Conservation (phyloP, 768 basidiomycete genomes). For the Amanita molliuscula region DNA sequence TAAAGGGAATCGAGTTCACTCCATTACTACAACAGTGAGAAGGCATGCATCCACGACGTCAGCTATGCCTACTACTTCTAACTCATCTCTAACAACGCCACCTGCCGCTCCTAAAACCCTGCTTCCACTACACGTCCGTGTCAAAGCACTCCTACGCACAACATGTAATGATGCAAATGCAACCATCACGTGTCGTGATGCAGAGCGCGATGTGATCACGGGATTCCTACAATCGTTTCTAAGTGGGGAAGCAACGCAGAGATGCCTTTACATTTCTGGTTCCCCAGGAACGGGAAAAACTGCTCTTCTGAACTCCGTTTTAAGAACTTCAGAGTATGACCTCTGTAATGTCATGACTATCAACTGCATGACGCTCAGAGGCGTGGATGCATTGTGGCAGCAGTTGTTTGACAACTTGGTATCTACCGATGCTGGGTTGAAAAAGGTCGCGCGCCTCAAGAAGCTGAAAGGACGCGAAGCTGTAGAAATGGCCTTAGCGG, state of each 20-base stretch:
- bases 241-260: slow-evolving; percentile 18
- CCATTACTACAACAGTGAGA: slow-evolving; percentile 20
- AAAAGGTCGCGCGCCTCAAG: slow-evolving; percentile 22
- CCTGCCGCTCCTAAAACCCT: slow-evolving; percentile 43
- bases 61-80: slow-evolving; percentile 35
- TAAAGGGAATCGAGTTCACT: slow-evolving; percentile 9
- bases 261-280: slow-evolving; percentile 81
- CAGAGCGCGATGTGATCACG: slow-evolving; percentile 47
- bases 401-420: slow-evolving; percentile 39
- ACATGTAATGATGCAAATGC: slow-evolving; percentile 46
- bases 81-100: slow-evolving; percentile 44
- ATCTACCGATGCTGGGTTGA: slow-evolving; percentile 21
- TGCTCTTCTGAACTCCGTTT: slow-evolving; percentile 62
- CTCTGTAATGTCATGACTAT: slow-evolving; percentile 40
- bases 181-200: slow-evolving; percentile 57
- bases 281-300: slow-evolving; percentile 92
- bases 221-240: slow-evolving; percentile 52
- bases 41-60: slow-evolving; percentile 40
- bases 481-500: slow-evolving; percentile 33
- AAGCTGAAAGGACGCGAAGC: slow-evolving; percentile 39
- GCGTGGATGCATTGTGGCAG: slow-evolving; percentile 63
- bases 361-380: slow-evolving; percentile 75
- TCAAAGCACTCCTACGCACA: slow-evolving; percentile 60
- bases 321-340: slow-evolving; percentile 31
- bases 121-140: slow-evolving; percentile 45